phyloP scores from a whole-genome alignment of 2,329 filamentous ascomycete genomes.

The Arthrobotrys entomopaga region DNA sequence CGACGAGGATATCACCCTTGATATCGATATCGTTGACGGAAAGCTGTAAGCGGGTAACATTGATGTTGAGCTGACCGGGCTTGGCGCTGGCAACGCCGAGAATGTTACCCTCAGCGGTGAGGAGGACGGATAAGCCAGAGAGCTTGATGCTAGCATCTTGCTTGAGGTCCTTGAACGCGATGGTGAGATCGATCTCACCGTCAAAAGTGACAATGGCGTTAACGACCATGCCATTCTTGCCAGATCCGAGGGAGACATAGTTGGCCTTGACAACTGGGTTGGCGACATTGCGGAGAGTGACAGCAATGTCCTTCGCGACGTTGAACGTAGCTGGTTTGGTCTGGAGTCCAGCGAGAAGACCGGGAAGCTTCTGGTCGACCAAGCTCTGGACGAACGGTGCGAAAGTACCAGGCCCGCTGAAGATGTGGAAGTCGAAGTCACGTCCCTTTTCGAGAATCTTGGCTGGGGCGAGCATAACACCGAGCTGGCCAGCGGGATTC shows the following conservation, averaged over 20 bases:
- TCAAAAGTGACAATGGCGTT: slow-evolving; percentile 36
- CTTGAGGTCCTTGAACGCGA: slow-evolving; percentile 20
- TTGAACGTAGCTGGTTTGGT: slow-evolving; percentile 27
- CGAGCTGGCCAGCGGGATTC: slow-evolving; percentile 34
- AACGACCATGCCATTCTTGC: slow-evolving; percentile 17
- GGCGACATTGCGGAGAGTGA: slow-evolving; percentile 26
- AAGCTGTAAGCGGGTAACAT: slow-evolving; percentile 15
- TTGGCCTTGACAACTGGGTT: slow-evolving; percentile 31
- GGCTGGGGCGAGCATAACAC: slow-evolving; percentile 43
- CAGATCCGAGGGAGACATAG: slow-evolving; percentile 34
- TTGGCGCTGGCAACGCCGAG: slow-evolving; percentile 7
- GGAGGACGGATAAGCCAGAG: slow-evolving; percentile 17
- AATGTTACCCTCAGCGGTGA: slow-evolving; percentile 29
- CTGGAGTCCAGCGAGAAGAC: slow-evolving; percentile 17
- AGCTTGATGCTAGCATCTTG: slow-evolving; percentile 39
- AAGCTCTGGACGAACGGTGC: slow-evolving; percentile 34
- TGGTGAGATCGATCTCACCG: slow-evolving; percentile 17
- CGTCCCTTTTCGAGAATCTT: slow-evolving; percentile 50
- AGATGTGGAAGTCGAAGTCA: slow-evolving; percentile 49
- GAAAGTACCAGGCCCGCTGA: slow-evolving; percentile 32
- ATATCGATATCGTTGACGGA: slow-evolving; percentile 36
- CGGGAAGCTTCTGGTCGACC: slow-evolving; percentile 39
- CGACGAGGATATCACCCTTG: slow-evolving; percentile 37
- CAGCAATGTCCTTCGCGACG: slow-evolving; percentile 16
- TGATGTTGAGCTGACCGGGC: slow-evolving; percentile 12